Evolutionary conservation across 805 yeast species (phyloP).

Genomic region (Starmerella bacillaris): DNA sequence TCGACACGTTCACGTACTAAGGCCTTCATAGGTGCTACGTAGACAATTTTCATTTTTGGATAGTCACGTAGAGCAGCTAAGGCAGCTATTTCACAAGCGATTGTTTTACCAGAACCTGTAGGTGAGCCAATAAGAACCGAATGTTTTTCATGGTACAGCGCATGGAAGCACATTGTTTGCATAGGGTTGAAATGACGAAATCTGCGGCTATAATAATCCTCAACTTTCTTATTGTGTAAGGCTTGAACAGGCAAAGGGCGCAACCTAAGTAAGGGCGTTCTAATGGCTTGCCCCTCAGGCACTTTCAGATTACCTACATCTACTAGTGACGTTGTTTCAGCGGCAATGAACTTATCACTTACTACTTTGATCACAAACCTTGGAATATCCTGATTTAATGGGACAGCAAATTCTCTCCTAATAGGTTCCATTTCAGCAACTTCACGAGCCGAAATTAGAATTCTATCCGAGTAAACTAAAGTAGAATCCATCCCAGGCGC

Average conservation of each 20-base stretch:
- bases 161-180: conserved; percentile 94
- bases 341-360: conserved; percentile 80
- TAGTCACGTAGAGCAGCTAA: conserved; percentile 84
- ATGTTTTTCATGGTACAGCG: conserved; percentile 59
- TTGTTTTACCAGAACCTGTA: conserved; percentile 95
- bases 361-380: conserved; percentile 65
- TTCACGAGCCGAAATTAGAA: conserved; percentile 45
- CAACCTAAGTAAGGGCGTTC: conserved; percentile 59
- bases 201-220: conserved; percentile 43
- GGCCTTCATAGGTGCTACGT: conserved; percentile 83
- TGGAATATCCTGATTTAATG: conserved; percentile 68
- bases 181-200: conserved; percentile 90
- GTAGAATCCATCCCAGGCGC: conserved; percentile 47
- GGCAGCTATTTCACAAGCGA: conserved; percentile 89
- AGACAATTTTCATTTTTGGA: conserved; percentile 66
- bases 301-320: conserved; percentile 80
- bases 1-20: conserved; percentile 67
- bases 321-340: conserved; percentile 55
- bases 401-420: conserved; percentile 81
- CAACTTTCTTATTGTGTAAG: conserved; percentile 47
- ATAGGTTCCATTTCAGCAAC: conserved; percentile 31
- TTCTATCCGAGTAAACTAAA: conserved; percentile 65
- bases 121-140: conserved; percentile 93
- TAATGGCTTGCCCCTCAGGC: conserved; percentile 72
- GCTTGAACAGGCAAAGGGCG: conserved; percentile 81